phyloP scores from a whole-genome alignment of 2,329 filamentous ascomycete species.

The Gnomoniopsis smithogilvyi region DNA sequence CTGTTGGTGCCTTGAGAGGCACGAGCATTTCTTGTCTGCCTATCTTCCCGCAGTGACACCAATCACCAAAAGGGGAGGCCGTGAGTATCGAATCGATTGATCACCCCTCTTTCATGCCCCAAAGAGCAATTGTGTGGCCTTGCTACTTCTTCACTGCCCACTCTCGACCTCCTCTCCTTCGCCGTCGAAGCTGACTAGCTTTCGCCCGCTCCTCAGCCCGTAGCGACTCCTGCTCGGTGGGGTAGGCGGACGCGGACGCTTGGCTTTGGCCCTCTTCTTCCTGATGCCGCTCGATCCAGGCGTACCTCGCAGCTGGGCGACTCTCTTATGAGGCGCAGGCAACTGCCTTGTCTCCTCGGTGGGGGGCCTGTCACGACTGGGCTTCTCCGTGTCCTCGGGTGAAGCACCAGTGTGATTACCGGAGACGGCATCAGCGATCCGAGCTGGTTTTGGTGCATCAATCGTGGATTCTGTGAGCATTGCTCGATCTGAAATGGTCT shows the following conservation, averaged over 20 bases:
- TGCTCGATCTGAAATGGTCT: no score
- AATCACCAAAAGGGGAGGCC: not conserved
- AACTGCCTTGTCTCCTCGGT: not conserved
- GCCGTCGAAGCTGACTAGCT: not conserved
- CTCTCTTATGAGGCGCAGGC: not conserved
- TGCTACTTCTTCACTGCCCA: not conserved
- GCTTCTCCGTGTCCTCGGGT: not conserved
- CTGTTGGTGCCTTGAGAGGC: no score
- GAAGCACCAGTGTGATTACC: not conserved
- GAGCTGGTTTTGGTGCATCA: not conserved
- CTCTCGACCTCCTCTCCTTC: not conserved
- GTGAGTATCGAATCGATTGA: not conserved
- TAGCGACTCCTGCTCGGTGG: not conserved
- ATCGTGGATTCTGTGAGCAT: no score
- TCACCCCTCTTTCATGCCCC: not conserved
- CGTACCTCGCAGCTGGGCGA: conserved; percentile 2
- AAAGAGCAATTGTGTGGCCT: not conserved
- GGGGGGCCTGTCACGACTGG: not conserved
- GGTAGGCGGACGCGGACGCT: not conserved
- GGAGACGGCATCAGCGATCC: not conserved
- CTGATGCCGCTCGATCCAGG: not conserved
- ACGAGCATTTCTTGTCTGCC: not conserved
- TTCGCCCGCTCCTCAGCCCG: conserved; percentile 1
- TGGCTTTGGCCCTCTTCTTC: not conserved
- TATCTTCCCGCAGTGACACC: not conserved